Evolutionary conservation across 2,329 filamentous ascomycete species (phyloP).

Genomic region (Ceratocystis huliohia): DNA sequence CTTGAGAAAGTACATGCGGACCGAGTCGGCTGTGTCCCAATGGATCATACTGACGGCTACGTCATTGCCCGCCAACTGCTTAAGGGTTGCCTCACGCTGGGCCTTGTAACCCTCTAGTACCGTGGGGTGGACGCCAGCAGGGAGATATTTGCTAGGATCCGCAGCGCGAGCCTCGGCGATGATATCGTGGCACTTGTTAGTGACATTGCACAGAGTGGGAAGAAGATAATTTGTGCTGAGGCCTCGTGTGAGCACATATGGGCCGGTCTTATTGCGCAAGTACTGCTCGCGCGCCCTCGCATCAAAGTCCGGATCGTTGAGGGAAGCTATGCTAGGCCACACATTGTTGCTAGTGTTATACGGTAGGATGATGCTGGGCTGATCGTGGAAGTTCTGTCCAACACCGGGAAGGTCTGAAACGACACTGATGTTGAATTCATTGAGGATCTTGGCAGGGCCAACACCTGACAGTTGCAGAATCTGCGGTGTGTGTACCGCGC

Average conservation of each 20-base stretch:
- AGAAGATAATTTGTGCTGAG: slow-evolving; percentile 27
- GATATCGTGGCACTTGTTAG: slow-evolving; percentile 26
- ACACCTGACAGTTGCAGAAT: slow-evolving; percentile 40
- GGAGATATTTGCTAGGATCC: slow-evolving; percentile 28
- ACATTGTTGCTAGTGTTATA: slow-evolving; percentile 25
- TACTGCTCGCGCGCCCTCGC: slow-evolving; percentile 27
- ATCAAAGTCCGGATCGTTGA: slow-evolving; percentile 27
- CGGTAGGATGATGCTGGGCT: slow-evolving; percentile 25
- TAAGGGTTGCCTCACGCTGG: slow-evolving; percentile 28
- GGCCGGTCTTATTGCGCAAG: slow-evolving; percentile 26
- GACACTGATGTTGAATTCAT: slow-evolving; percentile 30
- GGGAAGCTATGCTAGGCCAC: slow-evolving; percentile 23
- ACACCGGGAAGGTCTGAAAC: slow-evolving; percentile 37
- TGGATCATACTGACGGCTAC: slow-evolving; percentile 27
- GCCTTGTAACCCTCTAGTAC: slow-evolving; percentile 31
- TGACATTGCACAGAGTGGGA: slow-evolving; percentile 28
- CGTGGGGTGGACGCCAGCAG: slow-evolving; percentile 26
- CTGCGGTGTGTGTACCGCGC: slow-evolving; percentile 32
- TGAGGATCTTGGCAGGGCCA: slow-evolving; percentile 30
- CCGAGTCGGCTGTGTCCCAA: slow-evolving; percentile 26
- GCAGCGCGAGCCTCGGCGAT: slow-evolving; percentile 26
- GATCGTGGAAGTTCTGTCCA: slow-evolving; percentile 36
- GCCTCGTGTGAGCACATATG: slow-evolving; percentile 26
- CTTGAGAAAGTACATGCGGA: slow-evolving; percentile 29
- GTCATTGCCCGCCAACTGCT: slow-evolving; percentile 26